Percentiles rank a stretch among this genome's conserved stretches.
Conservation (phyloP, 768 basidiomycete genomes). For the Boletus barrowsii region DNA sequence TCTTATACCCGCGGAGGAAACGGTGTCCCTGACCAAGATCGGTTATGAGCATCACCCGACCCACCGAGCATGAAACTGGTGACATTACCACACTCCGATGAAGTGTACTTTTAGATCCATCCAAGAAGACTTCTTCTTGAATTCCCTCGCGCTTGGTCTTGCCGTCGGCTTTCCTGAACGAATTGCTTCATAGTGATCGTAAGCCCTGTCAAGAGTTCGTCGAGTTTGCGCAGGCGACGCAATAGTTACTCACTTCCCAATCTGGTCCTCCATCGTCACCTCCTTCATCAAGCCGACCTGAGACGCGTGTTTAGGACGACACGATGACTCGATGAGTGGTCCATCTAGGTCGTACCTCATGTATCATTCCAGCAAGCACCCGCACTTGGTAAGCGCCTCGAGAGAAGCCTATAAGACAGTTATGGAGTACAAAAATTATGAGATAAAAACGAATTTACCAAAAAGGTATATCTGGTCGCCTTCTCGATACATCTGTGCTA, state of each 20-base stretch:
- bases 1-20: no score
- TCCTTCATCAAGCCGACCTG: conserved; percentile 1
- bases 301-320: not conserved
- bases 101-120: not conserved
- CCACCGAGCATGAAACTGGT: no score
- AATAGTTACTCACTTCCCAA: conserved; percentile 10
- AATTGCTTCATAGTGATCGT: conserved; percentile 3
- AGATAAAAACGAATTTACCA: conserved; percentile 16
- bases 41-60: no score
- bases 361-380: conserved; percentile 39
- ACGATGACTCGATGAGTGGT: no score
- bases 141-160: conserved; percentile 16
- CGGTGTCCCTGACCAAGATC: no score
- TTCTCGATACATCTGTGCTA: not conserved
- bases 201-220: conserved; percentile 3
- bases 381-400: conserved; percentile 43
- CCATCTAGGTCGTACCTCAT: conserved; percentile 22
- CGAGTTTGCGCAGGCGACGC: no score
- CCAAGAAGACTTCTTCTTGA: conserved; percentile 38
- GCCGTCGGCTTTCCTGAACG: conserved; percentile 3
- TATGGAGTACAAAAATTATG: not conserved
- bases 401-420: conserved; percentile 33
- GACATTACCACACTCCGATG: not conserved
- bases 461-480: conserved; percentile 35
- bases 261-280: conserved; percentile 16